A percentile compares a stretch with the other conserved stretches of the same genome.
These are phyloP conservation scores for Carex parvula DNA, from an alignment of 176 grass and related monocot genomes.

Conservation along the genomic window DNA sequence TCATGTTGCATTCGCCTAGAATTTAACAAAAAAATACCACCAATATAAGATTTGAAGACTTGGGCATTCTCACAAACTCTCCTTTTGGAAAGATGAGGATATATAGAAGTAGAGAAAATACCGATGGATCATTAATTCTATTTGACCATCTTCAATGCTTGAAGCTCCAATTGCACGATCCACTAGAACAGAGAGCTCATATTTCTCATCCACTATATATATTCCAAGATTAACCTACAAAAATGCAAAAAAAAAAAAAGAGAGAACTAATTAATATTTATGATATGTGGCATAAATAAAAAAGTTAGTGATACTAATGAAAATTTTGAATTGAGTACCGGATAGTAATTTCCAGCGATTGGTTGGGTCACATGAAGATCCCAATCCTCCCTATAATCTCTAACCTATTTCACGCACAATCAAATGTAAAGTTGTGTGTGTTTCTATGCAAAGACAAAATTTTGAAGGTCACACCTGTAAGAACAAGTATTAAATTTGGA, in stretches of 20 bases:
- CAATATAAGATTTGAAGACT: background rate
- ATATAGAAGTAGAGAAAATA: constrained; percentile 22
- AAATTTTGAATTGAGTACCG: constrained; percentile 37
- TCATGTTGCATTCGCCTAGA: constrained; percentile 59
- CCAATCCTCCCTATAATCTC: constrained; percentile 85
- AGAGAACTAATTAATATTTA: background rate
- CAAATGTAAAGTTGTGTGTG: background rate
- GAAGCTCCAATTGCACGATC: constrained; percentile 90
- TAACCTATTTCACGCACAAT: constrained; percentile 52
- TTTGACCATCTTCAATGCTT: constrained; percentile 82
- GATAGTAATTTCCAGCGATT: constrained; percentile 91
- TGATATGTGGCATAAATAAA: background rate
- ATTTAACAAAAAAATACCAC: background rate
- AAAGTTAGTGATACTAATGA: background rate
- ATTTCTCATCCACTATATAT: constrained; percentile 67
- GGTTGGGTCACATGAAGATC: constrained; percentile 78
- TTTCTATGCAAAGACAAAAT: constrained; percentile 8
- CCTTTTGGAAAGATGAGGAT: background rate
- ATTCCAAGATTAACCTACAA: constrained; percentile 75
- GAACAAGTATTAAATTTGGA: background rate
- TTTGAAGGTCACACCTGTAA: background rate
- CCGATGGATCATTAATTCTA: constrained; percentile 95
- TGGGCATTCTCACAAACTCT: background rate
- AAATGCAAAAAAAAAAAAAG: background rate
- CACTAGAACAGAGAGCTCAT: constrained; percentile 76